Percentiles rank a stretch among this genome's conserved stretches.
These are phyloP conservation scores for Zygosaccharomyces gambellarensis DNA, from an alignment of 805 yeast genomes.

Conservation along the genomic window DNA sequence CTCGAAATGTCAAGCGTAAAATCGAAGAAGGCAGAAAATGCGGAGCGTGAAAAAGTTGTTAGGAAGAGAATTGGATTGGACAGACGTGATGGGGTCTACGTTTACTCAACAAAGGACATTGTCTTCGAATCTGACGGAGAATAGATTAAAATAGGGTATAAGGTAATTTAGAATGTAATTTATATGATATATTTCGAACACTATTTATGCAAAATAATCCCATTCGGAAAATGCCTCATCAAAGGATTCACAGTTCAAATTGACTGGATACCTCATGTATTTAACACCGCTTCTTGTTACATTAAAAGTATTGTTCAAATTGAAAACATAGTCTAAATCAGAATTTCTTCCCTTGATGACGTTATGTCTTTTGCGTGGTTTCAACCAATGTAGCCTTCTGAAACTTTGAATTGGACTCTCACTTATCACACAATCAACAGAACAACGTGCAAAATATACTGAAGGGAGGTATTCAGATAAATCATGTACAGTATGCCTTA, in stretches of 20 bases:
- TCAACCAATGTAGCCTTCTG: slow-evolving; percentile 35
- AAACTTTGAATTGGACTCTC: slow-evolving; percentile 30
- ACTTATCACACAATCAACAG: slow-evolving; percentile 26
- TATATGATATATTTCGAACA: neutral
- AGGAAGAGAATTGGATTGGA: slow-evolving; percentile 27
- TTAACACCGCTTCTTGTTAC: slow-evolving; percentile 27
- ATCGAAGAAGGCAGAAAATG: slow-evolving; percentile 24
- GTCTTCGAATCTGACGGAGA: slow-evolving; percentile 36
- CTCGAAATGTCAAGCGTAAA: slow-evolving; percentile 50
- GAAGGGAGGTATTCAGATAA: slow-evolving; percentile 23
- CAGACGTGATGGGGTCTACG: slow-evolving; percentile 37
- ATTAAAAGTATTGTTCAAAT: slow-evolving; percentile 13
- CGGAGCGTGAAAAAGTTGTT: slow-evolving; percentile 22
- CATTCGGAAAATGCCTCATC: slow-evolving; percentile 30
- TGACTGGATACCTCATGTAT: slow-evolving; percentile 29
- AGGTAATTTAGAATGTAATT: neutral
- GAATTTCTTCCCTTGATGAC: slow-evolving; percentile 24
- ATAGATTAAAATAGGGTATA: slow-evolving; percentile 5
- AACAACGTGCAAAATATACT: slow-evolving; percentile 19
- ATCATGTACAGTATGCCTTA: slow-evolving; percentile 14
- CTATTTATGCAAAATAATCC: slow-evolving; percentile 19
- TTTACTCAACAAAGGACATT: slow-evolving; percentile 42
- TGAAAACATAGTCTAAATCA: slow-evolving; percentile 24
- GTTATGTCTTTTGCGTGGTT: slow-evolving; percentile 23
- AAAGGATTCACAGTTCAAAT: slow-evolving; percentile 19